phyloP scores from a whole-genome alignment of 495 filamentous ascomycete genomes.

The Daldinia grandis region DNA sequence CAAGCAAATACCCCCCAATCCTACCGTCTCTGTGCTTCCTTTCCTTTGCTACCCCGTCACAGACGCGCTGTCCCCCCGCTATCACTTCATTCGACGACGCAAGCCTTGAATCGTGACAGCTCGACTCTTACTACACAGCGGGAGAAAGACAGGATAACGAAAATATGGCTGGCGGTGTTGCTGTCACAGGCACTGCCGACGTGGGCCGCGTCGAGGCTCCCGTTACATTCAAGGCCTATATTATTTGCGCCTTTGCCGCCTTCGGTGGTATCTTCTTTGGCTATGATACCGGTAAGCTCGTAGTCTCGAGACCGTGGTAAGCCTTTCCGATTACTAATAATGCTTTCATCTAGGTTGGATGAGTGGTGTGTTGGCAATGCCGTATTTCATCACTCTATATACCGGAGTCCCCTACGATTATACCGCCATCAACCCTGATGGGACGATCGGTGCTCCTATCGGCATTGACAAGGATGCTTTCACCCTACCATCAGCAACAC shows the following conservation, averaged over 20 bases:
- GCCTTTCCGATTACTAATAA: conserved; percentile 64
- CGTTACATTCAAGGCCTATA: conserved; percentile 67
- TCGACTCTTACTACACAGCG: conserved; percentile 13
- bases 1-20: conserved; percentile 34
- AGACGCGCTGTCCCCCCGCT: conserved; percentile 26
- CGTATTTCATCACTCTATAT: conserved; percentile 57
- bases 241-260: conserved; percentile 67
- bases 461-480: conserved; percentile 46
- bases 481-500: conserved; percentile 57
- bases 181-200: conserved; percentile 51
- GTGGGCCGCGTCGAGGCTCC: conserved; percentile 62
- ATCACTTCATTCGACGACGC: conserved; percentile 26
- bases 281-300: conserved; percentile 62
- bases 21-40: conserved; percentile 28
- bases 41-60: conserved; percentile 32
- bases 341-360: conserved; percentile 65
- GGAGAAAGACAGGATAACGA: conserved; percentile 25
- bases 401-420: conserved; percentile 56
- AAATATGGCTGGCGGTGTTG: conserved; percentile 51
- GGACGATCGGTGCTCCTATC: conserved; percentile 47
- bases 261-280: conserved; percentile 70
- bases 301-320: conserved; percentile 26
- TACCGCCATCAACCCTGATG: conserved; percentile 49
- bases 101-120: conserved; percentile 35
- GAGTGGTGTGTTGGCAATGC: conserved; percentile 60